phyloP scores from a whole-genome alignment of 805 yeast species.

The Yarrowia phangngaensis region DNA sequence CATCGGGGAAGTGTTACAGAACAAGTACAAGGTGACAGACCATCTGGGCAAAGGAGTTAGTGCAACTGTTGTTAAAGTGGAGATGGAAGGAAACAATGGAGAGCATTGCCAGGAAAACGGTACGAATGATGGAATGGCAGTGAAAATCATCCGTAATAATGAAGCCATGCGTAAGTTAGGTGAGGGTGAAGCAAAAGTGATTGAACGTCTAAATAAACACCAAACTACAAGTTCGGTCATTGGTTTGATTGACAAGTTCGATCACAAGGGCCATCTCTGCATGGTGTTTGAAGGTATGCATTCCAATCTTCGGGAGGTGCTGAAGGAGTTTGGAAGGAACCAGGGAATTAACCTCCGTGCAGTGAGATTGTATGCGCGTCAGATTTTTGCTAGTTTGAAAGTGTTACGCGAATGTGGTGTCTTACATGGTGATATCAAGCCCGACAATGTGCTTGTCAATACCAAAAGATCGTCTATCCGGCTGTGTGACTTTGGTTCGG shows the following conservation, averaged over 20 bases:
- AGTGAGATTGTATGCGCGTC: slow-evolving; percentile 64
- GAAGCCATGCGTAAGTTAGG: slow-evolving; percentile 65
- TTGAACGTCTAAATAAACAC: slow-evolving; percentile 54
- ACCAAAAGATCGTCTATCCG: slow-evolving; percentile 61
- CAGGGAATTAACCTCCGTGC: slow-evolving; percentile 72
- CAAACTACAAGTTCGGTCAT: slow-evolving; percentile 59
- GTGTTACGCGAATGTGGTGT: slow-evolving; percentile 66
- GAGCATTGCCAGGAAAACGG: not conserved
- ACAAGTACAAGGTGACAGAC: slow-evolving; percentile 35
- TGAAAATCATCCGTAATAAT: slow-evolving; percentile 62
- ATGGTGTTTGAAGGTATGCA: slow-evolving; percentile 79
- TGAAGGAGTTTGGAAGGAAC: slow-evolving; percentile 78
- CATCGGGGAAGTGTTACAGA: slow-evolving; percentile 38
- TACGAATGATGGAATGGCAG: slow-evolving; percentile 42
- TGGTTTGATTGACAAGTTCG: slow-evolving; percentile 64
- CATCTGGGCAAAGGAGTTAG: slow-evolving; percentile 40
- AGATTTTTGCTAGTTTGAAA: slow-evolving; percentile 64
- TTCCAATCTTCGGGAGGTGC: slow-evolving; percentile 67
- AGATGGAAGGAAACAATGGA: slow-evolving; percentile 23
- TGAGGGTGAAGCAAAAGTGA: slow-evolving; percentile 65
- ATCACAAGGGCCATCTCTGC: slow-evolving; percentile 81
- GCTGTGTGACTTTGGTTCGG: slow-evolving; percentile 87
- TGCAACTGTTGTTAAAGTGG: slow-evolving; percentile 37
- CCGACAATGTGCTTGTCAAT: slow-evolving; percentile 79
- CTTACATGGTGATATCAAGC: slow-evolving; percentile 88